Percentiles rank a stretch among this genome's conserved stretches.
Conservation (phyloP, 805 yeast genomes). For the Candida xiaguanensis region DNA sequence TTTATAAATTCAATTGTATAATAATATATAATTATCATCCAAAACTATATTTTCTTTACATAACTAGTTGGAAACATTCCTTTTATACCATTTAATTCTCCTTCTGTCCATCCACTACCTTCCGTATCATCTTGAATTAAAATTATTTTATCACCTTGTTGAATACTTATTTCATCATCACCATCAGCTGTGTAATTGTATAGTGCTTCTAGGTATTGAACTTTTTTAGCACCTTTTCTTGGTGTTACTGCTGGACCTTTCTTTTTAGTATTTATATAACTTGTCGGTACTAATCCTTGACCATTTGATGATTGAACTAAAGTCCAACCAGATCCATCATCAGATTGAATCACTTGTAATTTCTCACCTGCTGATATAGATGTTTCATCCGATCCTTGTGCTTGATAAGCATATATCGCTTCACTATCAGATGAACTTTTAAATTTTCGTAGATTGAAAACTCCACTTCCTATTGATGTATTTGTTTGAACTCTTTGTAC, state of each 20-base stretch:
- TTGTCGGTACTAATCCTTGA: constrained; percentile 80
- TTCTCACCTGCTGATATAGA: constrained; percentile 57
- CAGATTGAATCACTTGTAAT: constrained; percentile 56
- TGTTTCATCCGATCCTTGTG: constrained; percentile 75
- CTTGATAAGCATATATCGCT: constrained; percentile 64
- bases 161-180: constrained; percentile 71
- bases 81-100: constrained; percentile 48
- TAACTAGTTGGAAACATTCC: constrained; percentile 68
- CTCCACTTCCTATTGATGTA: constrained; percentile 27
- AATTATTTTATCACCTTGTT: constrained; percentile 68
- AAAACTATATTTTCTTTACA: constrained; percentile 35
- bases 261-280: constrained; percentile 61
- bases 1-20: constrained; percentile 1
- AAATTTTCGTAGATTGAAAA: constrained; percentile 36
- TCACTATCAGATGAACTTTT: constrained; percentile 26
- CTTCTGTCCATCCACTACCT: constrained; percentile 94
- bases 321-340: constrained; percentile 96
- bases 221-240: constrained; percentile 63
- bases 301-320: constrained; percentile 44
- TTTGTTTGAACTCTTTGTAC: constrained; percentile 30
- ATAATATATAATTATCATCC: constrained; percentile 1
- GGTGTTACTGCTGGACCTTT: constrained; percentile 83
- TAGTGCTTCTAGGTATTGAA: constrained; percentile 61
- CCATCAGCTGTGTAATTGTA: constrained; percentile 78
- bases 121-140: constrained; percentile 55